A percentile compares a stretch with the other conserved stretches of the same genome.
These are phyloP conservation scores for Apiospora aurea DNA, from an alignment of 2,329 filamentous ascomycete genomes.

Conservation along the genomic window DNA sequence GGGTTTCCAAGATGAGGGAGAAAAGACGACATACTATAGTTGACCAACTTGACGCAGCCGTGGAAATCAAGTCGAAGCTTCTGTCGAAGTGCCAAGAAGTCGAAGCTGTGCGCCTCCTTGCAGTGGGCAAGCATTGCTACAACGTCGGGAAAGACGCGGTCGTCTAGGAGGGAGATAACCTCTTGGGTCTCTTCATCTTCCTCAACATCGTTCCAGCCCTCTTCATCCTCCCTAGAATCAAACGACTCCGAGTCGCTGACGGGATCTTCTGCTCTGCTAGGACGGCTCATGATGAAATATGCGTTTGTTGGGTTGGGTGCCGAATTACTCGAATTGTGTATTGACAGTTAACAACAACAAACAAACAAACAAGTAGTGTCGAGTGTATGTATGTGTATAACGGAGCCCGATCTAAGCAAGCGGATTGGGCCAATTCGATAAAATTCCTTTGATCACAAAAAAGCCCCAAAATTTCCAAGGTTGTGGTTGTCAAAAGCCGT, in stretches of 20 bases:
- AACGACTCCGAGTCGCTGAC: slow-evolving; percentile 46
- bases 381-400: slow-evolving; percentile 10
- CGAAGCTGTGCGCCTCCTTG: slow-evolving; percentile 70
- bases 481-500: slow-evolving; percentile 19
- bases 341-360: neutral
- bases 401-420: neutral
- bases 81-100: slow-evolving; percentile 68
- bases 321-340: neutral
- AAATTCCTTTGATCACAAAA: slow-evolving; percentile 17
- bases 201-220: slow-evolving; percentile 63
- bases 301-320: neutral
- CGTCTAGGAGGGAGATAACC: slow-evolving; percentile 73
- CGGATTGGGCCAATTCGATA: slow-evolving; percentile 15
- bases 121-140: slow-evolving; percentile 72
- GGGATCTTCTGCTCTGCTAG: slow-evolving; percentile 31
- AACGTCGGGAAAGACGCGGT: slow-evolving; percentile 69
- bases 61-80: slow-evolving; percentile 72
- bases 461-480: slow-evolving; percentile 21
- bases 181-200: slow-evolving; percentile 64
- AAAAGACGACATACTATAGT: slow-evolving; percentile 58
- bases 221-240: slow-evolving; percentile 51
- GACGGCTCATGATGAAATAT: slow-evolving; percentile 1
- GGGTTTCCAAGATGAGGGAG: neutral
- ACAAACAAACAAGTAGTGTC: neutral
- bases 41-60: slow-evolving; percentile 76